These are phyloP conservation scores for Geranium incanum DNA, from an alignment of 441 rosid species.

Conservation along the genomic window DNA sequence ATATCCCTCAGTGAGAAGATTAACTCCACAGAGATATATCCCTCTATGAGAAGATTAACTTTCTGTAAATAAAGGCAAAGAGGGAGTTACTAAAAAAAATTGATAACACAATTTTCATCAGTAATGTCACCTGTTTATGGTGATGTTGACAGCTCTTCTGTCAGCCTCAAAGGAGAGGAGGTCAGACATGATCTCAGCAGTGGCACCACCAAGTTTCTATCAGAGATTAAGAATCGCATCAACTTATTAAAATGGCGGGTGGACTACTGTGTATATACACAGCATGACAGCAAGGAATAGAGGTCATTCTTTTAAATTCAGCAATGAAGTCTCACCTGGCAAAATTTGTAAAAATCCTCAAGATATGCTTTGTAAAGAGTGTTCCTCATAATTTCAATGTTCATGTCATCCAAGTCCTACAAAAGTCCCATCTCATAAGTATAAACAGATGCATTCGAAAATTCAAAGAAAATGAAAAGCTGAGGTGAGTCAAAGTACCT, in stretches of 20 bases:
- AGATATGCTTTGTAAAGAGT: conserved; percentile 98
- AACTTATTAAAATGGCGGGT: conserved; percentile 8
- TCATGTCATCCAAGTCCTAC: conserved; percentile 98
- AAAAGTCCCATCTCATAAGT: neutral
- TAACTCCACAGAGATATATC: neutral
- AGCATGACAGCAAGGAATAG: conserved; percentile 1
- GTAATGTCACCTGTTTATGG: conserved; percentile 64
- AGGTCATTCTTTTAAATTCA: conserved; percentile 10
- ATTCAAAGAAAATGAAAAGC: neutral
- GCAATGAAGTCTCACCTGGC: conserved; percentile 51
- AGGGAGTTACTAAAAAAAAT: neutral
- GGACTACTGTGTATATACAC: neutral
- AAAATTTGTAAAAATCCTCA: conserved; percentile 89
- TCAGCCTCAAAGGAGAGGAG: conserved; percentile 95
- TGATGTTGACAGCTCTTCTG: conserved; percentile 87
- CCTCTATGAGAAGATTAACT: neutral
- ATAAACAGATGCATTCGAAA: neutral
- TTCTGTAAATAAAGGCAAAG: neutral
- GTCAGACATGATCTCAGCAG: conserved; percentile 94
- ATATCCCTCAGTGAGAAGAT: neutral
- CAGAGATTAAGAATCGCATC: conserved; percentile 1
- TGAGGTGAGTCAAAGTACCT: conserved; percentile 40
- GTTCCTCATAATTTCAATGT: conserved; percentile 97
- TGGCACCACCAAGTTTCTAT: conserved; percentile 97
- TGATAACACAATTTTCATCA: neutral